Evolutionary conservation across 345 rosid species (phyloP).

Genomic region (Eucalyptus leucophloia): DNA sequence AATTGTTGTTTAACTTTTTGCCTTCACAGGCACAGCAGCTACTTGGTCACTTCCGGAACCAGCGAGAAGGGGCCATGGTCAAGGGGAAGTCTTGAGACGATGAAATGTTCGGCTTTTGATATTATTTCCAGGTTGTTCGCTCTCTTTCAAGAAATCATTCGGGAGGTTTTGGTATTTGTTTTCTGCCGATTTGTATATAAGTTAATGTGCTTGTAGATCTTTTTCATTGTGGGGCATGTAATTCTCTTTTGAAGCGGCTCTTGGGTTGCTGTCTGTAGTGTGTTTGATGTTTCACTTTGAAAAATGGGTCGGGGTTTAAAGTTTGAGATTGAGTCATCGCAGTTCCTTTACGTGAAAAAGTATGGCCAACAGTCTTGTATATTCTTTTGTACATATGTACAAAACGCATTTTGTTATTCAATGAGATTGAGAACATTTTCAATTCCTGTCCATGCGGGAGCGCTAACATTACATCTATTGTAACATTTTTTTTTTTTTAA

Average conservation of each 20-base stretch:
- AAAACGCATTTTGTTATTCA: neutral
- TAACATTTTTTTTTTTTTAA: neutral
- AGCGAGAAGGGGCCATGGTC: constrained; percentile 52
- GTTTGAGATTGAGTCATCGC: neutral
- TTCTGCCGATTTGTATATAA: neutral
- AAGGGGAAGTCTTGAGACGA: constrained; percentile 38
- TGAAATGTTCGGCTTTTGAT: neutral
- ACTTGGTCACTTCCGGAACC: constrained; percentile 86
- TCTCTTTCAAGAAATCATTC: neutral
- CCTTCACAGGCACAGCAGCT: constrained; percentile 82
- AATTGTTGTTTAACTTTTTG: neutral
- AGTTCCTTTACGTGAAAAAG: neutral
- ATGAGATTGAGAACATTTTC: neutral
- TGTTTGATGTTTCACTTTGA: neutral
- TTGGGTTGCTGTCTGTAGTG: neutral
- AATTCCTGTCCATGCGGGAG: neutral
- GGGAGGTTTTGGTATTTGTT: neutral
- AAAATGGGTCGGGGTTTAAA: neutral
- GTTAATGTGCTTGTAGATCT: neutral
- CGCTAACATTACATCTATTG: neutral
- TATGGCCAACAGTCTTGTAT: neutral
- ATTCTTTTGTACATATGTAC: neutral
- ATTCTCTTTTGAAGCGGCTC: neutral
- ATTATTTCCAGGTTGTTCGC: neutral
- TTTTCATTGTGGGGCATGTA: neutral